These are phyloP conservation scores for Boletus holoroseus DNA, from an alignment of 1,284 basidiomycete genomes.

Conservation along the genomic window DNA sequence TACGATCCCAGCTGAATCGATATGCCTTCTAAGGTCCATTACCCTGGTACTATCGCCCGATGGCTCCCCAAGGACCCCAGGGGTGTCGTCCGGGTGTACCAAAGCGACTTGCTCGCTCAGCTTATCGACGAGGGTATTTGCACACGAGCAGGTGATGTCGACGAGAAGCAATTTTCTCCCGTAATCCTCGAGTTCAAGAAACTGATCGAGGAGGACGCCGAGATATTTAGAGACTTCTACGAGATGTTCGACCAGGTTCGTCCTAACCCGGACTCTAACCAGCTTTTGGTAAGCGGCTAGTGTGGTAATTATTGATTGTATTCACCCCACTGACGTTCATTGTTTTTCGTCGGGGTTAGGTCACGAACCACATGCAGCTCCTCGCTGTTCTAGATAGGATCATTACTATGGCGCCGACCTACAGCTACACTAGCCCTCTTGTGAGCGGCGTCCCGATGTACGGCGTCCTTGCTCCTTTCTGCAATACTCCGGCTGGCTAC, in stretches of 20 bases:
- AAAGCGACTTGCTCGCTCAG: slow-evolving; percentile 2
- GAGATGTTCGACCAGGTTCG: slow-evolving; percentile 26
- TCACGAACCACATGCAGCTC: slow-evolving; percentile 43
- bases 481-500: slow-evolving; percentile 37
- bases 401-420: slow-evolving; percentile 25
- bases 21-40: slow-evolving; percentile 7
- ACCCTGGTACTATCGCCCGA: slow-evolving; percentile 9
- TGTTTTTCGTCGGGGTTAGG: slow-evolving; percentile 18
- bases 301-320: not conserved
- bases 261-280: not conserved
- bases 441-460: slow-evolving; percentile 28
- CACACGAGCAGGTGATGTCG: slow-evolving; percentile 8
- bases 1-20: not conserved
- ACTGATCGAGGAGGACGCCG: slow-evolving; percentile 38
- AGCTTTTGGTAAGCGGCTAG: slow-evolving; percentile 7
- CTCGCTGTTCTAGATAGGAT: slow-evolving; percentile 42
- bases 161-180: slow-evolving; percentile 17
- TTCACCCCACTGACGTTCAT: not conserved
- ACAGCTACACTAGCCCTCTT: slow-evolving; percentile 17
- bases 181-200: slow-evolving; percentile 39
- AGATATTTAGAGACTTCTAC: slow-evolving; percentile 38
- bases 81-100: slow-evolving; percentile 7
- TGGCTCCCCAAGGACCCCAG: slow-evolving; percentile 21
- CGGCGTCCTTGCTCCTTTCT: slow-evolving; percentile 24
- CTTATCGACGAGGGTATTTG: slow-evolving; percentile 8